These are phyloP conservation scores for Paraphaeosphaeria minitans DNA, from an alignment of 2,329 filamentous ascomycete species.

Conservation along the genomic window DNA sequence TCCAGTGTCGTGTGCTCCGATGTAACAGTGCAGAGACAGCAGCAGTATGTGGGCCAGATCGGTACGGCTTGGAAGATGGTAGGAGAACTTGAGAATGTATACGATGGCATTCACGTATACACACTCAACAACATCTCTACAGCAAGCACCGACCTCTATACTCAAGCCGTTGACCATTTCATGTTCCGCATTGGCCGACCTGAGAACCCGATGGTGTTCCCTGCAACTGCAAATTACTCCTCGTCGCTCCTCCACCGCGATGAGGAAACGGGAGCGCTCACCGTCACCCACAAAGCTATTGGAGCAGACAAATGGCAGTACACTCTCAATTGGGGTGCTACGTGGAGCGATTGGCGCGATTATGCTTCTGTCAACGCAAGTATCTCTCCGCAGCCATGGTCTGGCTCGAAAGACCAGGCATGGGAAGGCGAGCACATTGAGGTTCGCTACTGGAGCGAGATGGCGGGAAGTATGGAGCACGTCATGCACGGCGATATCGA, in stretches of 20 bases:
- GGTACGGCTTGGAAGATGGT: constrained; percentile 60
- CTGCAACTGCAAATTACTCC: constrained; percentile 63
- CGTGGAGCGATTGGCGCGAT: constrained; percentile 63
- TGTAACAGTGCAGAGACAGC: constrained; percentile 27
- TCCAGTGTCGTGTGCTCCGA: constrained; percentile 54
- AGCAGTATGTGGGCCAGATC: constrained; percentile 57
- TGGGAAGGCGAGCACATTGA: constrained; percentile 68
- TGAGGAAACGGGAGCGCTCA: constrained; percentile 48
- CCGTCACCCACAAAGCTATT: constrained; percentile 63
- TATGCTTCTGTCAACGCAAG: constrained; percentile 60
- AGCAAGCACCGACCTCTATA: constrained; percentile 49
- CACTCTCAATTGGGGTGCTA: constrained; percentile 64
- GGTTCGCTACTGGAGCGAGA: constrained; percentile 66
- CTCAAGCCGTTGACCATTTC: constrained; percentile 64
- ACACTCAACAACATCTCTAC: constrained; percentile 61
- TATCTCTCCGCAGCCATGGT: constrained; percentile 59
- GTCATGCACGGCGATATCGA: constrained; percentile 64
- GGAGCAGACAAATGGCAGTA: constrained; percentile 68
- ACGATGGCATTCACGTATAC: constrained; percentile 65
- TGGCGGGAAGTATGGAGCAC: constrained; percentile 64
- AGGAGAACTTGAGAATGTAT: constrained; percentile 60
- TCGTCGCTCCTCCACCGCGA: constrained; percentile 55
- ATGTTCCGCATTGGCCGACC: constrained; percentile 63
- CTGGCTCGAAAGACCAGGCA: constrained; percentile 61
- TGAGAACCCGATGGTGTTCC: constrained; percentile 66